Evolutionary conservation across 1,139 yeast genomes (phyloP), one percentile per base, ranked within the genome.

Genomic region (Pichia sp.): DNA sequence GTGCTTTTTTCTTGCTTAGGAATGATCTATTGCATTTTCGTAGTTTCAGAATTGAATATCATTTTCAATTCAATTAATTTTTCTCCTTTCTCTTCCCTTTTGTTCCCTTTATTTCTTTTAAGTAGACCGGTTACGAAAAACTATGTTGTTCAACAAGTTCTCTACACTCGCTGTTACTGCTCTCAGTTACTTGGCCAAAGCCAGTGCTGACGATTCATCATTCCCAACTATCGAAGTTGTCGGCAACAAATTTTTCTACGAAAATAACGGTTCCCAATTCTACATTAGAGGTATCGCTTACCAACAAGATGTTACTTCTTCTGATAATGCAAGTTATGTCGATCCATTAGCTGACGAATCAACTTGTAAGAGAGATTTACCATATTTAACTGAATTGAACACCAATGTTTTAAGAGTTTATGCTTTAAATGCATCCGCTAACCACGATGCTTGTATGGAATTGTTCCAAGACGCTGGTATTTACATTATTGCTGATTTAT

Each of bases 271-370:
- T 29, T 73, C 90, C 44, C 94, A 86, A 62, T 86, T 86, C 67
- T 82, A 79, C 67, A 77, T 86, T 65, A 74, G 72, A 61, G 95
- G 95, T 65, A 72, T 85, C 51, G 95, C 94, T 33, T 85, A 85
- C 69, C 95, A 85, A 68, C 77, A 81, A 52, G 82, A 84, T 64
- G 74, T 81, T 45, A 72, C 77, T 40, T 77, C 78, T 57, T 62
- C 71, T 41, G 69, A 81, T 38, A 70, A 65, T 52, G 67, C 72
- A 48, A 55, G 73, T 40, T 77, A 78, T 57, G 67, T 68, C 35
- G 81, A 79, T 60, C 85, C 85, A 16, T 64, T 79, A 40, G 77
- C 79, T 27, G 79, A 77, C 54, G 62, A 64, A 27, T 62, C 61
- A 6, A 62, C 67, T 7, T 79, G 87, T 67, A 66, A 73, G 47